Percentiles rank a stretch among this genome's conserved stretches.
Conservation (phyloP, 768 basidiomycete genomes). For the Mycena albidolilacea region DNA sequence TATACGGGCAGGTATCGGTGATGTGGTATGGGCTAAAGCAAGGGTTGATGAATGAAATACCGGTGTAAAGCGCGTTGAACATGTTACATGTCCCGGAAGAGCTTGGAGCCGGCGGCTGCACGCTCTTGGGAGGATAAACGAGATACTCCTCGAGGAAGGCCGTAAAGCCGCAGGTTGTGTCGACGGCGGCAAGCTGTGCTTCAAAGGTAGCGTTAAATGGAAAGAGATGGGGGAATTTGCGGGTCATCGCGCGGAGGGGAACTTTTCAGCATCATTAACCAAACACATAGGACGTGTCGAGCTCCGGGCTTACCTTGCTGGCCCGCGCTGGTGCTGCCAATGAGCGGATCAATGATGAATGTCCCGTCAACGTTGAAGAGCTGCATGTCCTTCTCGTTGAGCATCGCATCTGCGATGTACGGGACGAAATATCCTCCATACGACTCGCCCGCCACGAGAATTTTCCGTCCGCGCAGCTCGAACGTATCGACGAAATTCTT, state of each 20-base stretch:
- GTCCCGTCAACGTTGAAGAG: slow-evolving; percentile 16
- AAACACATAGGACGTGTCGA: too few species aligned
- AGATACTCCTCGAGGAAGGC: slow-evolving; percentile 18
- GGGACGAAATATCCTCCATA: slow-evolving; percentile 11
- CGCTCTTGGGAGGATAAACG: slow-evolving; percentile 10
- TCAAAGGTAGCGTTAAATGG: slow-evolving; percentile 15
- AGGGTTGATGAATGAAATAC: not conserved
- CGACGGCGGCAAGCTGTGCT: not conserved
- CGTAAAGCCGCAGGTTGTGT: slow-evolving; percentile 6
- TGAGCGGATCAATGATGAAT: slow-evolving; percentile 3
- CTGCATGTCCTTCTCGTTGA: slow-evolving; percentile 5
- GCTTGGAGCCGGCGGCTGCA: not conserved
- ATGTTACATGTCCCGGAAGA: not conserved
- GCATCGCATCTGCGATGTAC: slow-evolving; percentile 24
- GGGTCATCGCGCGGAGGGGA: slow-evolving; percentile 6
- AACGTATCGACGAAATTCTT: slow-evolving; percentile 22
- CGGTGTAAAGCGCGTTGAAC: not conserved
- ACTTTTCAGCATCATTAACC: not conserved
- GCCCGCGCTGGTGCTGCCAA: not conserved
- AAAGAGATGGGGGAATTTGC: slow-evolving; percentile 7
- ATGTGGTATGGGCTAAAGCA: slow-evolving; percentile 10
- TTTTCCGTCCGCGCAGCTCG: slow-evolving; percentile 6
- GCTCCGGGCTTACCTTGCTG: not conserved
- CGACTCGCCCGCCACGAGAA: slow-evolving; percentile 14
- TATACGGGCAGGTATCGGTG: not conserved